These are phyloP conservation scores for Suillus spraguei DNA, from an alignment of 768 basidiomycete species.

Conservation along the genomic window DNA sequence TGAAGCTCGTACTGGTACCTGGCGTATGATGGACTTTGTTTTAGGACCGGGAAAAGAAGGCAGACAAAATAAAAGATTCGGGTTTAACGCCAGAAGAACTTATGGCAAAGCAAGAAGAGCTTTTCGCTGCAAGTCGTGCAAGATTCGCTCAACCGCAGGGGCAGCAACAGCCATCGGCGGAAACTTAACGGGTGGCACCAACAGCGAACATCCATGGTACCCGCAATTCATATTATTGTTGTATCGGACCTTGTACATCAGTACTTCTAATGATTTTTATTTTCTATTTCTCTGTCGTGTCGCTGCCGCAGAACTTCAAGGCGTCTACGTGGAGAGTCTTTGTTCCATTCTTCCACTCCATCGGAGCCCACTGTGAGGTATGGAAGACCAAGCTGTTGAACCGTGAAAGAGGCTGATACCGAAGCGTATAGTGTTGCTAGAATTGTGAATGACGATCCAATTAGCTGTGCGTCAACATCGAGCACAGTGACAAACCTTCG, in stretches of 20 bases:
- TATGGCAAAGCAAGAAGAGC: conserved; percentile 79
- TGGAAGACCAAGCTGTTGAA: conserved; percentile 84
- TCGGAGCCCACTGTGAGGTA: conserved; percentile 35
- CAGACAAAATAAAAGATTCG: conserved; percentile 84
- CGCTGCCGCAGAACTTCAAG: conserved; percentile 53
- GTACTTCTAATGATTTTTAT: conserved; percentile 37
- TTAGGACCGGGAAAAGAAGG: conserved; percentile 91
- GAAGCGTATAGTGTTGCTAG: conserved; percentile 74
- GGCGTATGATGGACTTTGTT: conserved; percentile 5
- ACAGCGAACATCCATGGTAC: conserved; percentile 10
- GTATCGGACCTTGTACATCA: conserved; percentile 21
- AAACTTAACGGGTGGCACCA: conserved; percentile 5
- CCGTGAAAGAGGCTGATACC: conserved; percentile 79
- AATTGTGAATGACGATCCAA: conserved; percentile 9
- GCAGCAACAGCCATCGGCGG: conserved; percentile 20
- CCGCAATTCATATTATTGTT: conserved; percentile 19
- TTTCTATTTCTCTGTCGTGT: conserved; percentile 34
- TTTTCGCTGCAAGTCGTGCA: conserved; percentile 91
- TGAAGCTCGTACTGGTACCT: not conserved
- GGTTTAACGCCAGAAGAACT: conserved; percentile 93
- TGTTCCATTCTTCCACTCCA: conserved; percentile 62
- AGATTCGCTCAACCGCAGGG: conserved; percentile 69
- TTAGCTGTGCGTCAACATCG: conserved; percentile 19
- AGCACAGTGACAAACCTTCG: conserved; percentile 51
- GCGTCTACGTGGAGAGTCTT: conserved; percentile 61